A percentile compares a stretch with the other conserved stretches of the same genome.
Conservation (phyloP, 306 rosid genomes). For the Vigna unguiculata region DNA sequence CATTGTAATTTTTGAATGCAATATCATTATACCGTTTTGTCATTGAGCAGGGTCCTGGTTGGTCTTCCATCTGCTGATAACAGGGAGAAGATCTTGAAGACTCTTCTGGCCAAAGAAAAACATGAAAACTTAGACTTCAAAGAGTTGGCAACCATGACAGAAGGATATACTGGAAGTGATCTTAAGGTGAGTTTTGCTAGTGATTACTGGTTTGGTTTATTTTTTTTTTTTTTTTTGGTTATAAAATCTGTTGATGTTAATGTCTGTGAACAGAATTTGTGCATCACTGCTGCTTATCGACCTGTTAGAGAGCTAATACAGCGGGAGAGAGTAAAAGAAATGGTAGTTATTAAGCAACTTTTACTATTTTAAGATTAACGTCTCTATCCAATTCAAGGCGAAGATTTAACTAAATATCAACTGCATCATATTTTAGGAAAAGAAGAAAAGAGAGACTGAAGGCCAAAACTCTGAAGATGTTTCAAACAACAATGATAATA, state of each 20-base stretch:
- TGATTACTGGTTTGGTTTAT: constrained; percentile 1
- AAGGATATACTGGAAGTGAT: constrained; percentile 95
- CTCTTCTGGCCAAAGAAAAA: constrained; percentile 73
- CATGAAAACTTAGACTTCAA: constrained; percentile 70
- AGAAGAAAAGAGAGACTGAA: constrained; percentile 67
- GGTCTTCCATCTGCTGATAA: constrained; percentile 80
- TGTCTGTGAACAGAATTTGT: constrained; percentile 77
- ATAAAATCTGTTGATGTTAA: constrained; percentile 39
- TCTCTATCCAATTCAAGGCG: neutral
- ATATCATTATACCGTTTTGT: neutral
- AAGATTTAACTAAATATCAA: constrained; percentile 15
- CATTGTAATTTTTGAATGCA: constrained; percentile 27
- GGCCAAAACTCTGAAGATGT: constrained; percentile 58
- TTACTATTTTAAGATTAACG: neutral
- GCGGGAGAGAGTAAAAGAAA: constrained; percentile 79
- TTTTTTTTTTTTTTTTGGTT: constrained; percentile 5
- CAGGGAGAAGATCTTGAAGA: constrained; percentile 78
- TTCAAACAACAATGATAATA: constrained; percentile 57
- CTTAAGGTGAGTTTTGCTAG: constrained; percentile 69
- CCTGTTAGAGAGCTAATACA: constrained; percentile 91
- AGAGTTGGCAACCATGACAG: constrained; percentile 80
- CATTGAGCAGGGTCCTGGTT: constrained; percentile 73
- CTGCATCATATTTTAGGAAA: constrained; percentile 60
- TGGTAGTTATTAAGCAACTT: constrained; percentile 55
- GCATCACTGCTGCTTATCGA: constrained; percentile 89